Evolutionary conservation across 768 basidiomycete genomes (phyloP).

Genomic region (Kwoniella dendrophila): DNA sequence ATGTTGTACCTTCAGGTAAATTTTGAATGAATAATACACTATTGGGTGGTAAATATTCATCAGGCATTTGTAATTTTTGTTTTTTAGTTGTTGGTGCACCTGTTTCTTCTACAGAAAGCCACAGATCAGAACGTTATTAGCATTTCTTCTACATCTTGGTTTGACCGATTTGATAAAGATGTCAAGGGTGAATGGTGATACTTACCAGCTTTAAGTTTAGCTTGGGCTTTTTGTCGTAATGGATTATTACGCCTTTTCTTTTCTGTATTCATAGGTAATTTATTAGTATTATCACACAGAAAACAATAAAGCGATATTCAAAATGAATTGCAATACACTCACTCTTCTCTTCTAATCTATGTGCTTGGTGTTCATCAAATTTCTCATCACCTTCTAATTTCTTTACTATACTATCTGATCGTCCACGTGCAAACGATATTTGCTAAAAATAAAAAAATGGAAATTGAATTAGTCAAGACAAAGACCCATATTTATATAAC

Average conservation of each 20-base stretch:
- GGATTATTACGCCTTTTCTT: slow-evolving; percentile 85
- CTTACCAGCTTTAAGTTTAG: slow-evolving; percentile 79
- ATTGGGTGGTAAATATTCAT: slow-evolving; percentile 99
- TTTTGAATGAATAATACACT: slow-evolving; percentile 98
- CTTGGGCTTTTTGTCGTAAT: slow-evolving; percentile 77
- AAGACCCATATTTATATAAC: too few species aligned
- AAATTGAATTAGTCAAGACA: too few species aligned
- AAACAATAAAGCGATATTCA: too few species aligned
- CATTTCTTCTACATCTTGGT: not conserved
- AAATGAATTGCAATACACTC: too few species aligned
- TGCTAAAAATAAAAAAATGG: slow-evolving; percentile 63
- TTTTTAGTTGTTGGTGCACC: slow-evolving; percentile 41
- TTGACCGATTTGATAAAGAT: too few species aligned
- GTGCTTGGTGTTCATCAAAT: slow-evolving; percentile 74
- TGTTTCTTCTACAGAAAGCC: slow-evolving; percentile 55
- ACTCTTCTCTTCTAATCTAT: slow-evolving; percentile 83
- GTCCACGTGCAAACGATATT: slow-evolving; percentile 87
- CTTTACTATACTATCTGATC: slow-evolving; percentile 88
- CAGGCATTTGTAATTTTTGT: slow-evolving; percentile 87
- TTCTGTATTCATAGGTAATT: slow-evolving; percentile 62
- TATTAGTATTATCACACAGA: too few species aligned
- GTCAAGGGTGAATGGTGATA: not conserved
- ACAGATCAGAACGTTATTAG: not conserved
- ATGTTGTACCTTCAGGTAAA: slow-evolving; percentile 86
- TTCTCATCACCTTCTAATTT: slow-evolving; percentile 65